Conservation (phyloP, 1,284 basidiomycete species). For the Trametes sp. region DNA sequence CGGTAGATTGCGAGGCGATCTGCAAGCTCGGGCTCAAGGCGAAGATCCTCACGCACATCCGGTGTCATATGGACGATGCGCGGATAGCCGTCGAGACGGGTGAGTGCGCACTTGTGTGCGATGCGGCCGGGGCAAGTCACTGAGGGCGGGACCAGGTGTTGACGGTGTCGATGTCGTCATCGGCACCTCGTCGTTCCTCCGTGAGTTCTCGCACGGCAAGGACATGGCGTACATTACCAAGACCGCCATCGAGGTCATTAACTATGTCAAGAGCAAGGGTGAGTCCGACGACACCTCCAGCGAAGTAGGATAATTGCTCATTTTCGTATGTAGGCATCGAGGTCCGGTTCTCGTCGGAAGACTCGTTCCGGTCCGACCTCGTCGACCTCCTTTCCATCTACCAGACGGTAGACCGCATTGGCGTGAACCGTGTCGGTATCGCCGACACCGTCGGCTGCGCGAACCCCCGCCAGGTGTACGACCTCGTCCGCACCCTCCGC, state of each 20-base stretch:
- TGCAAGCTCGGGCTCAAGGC: slow-evolving; percentile 98
- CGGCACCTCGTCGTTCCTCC: slow-evolving; percentile 98
- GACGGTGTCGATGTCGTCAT: slow-evolving; percentile 99
- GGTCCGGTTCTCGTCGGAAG: slow-evolving; percentile 99
- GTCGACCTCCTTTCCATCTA: slow-evolving; percentile 99
- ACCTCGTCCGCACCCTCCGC: slow-evolving; percentile 94
- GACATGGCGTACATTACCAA: slow-evolving; percentile 99
- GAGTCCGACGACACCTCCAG: too few species aligned
- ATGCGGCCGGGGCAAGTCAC: background rate
- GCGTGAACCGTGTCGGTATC: slow-evolving; percentile 98
- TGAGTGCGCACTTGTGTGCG: slow-evolving; percentile 44
- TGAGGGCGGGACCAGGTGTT: slow-evolving; percentile 67
- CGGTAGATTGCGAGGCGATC: slow-evolving; percentile 96
- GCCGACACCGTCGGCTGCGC: slow-evolving; percentile 99
- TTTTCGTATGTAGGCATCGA: slow-evolving; percentile 72
- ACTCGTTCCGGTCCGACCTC: slow-evolving; percentile 99
- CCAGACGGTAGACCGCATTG: slow-evolving; percentile 99
- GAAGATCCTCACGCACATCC: slow-evolving; percentile 99
- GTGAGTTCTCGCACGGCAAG: slow-evolving; percentile 99
- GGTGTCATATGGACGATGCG: slow-evolving; percentile 99
- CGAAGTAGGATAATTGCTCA: too few species aligned
- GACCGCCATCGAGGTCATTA: slow-evolving; percentile 97
- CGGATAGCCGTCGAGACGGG: slow-evolving; percentile 98
- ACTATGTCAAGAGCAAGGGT: slow-evolving; percentile 99
- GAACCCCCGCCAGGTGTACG: slow-evolving; percentile 98